Conservation (phyloP, 129 eudicot genomes). For the Pulicaria dysenterica region DNA sequence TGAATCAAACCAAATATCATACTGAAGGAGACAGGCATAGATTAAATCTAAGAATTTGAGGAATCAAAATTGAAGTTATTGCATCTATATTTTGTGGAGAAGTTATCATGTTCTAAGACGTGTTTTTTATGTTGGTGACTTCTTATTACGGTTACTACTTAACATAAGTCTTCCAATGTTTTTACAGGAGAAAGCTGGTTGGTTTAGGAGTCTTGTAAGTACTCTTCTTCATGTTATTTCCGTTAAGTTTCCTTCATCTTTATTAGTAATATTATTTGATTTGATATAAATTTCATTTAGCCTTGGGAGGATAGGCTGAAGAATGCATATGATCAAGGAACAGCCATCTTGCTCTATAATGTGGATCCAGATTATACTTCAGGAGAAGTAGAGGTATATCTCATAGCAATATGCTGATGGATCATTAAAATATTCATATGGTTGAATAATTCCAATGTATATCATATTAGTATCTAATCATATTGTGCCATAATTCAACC, state of each 20-base stretch:
- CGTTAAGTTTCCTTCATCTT: background rate
- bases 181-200: conserved; percentile 50
- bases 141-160: conserved; percentile 18
- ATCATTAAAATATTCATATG: background rate
- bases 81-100: background rate
- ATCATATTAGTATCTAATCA: background rate
- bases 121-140: conserved; percentile 16
- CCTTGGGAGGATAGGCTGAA: conserved; percentile 67
- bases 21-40: no score
- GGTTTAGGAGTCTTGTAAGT: conserved; percentile 59
- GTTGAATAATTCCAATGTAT: background rate
- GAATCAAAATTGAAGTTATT: background rate
- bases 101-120: background rate
- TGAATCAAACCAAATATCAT: no score
- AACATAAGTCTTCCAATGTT: conserved; percentile 13
- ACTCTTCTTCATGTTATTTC: conserved; percentile 3
- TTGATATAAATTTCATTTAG: conserved; percentile 31
- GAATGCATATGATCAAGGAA: conserved; percentile 55
- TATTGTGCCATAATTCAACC: background rate
- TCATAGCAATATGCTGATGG: background rate
- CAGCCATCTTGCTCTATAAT: conserved; percentile 61
- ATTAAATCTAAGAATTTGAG: background rate
- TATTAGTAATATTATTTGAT: background rate
- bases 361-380: conserved; percentile 71
- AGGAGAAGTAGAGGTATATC: conserved; percentile 68